Percentiles rank a stretch among this genome's conserved stretches.
phyloP scores from a whole-genome alignment of 371 early-diverging fungal genomes.

The Mucor racemosus region DNA sequence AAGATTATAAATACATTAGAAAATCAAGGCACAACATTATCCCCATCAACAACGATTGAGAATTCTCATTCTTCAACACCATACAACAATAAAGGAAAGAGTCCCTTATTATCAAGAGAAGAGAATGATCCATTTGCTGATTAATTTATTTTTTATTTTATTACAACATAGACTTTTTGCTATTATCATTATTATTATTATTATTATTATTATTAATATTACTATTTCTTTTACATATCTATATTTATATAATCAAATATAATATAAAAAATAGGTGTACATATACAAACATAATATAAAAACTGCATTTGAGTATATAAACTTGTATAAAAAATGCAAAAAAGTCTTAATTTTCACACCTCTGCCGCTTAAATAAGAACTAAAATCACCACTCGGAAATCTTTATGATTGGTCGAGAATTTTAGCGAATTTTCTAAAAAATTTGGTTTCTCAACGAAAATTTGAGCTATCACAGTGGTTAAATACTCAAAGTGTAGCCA shows the following conservation, averaged over 20 bases:
- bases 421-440: too few relatives aligned
- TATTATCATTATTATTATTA: neutral
- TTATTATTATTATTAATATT: neutral
- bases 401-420: too few relatives aligned
- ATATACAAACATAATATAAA: neutral
- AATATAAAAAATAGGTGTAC: neutral
- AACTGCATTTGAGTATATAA: neutral
- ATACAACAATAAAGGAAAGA: constrained; percentile 18
- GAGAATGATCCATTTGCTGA: constrained; percentile 18
- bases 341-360: too few relatives aligned
- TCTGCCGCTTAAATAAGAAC: too few relatives aligned
- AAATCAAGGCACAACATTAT: constrained; percentile 26
- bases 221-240: constrained; percentile 1
- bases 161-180: constrained; percentile 2
- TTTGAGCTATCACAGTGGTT: too few relatives aligned
- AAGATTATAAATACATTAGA: constrained; percentile 51
- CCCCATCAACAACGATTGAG: neutral
- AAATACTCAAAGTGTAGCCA: too few relatives aligned
- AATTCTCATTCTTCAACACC: neutral
- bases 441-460: too few relatives aligned
- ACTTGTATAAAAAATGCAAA: too few relatives aligned
- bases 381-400: too few relatives aligned
- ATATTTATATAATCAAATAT: constrained; percentile 2
- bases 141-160: neutral
- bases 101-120: constrained; percentile 10